These are phyloP conservation scores for Metarhizium robertsii DNA, from an alignment of 2,329 filamentous ascomycete species.

Conservation along the genomic window DNA sequence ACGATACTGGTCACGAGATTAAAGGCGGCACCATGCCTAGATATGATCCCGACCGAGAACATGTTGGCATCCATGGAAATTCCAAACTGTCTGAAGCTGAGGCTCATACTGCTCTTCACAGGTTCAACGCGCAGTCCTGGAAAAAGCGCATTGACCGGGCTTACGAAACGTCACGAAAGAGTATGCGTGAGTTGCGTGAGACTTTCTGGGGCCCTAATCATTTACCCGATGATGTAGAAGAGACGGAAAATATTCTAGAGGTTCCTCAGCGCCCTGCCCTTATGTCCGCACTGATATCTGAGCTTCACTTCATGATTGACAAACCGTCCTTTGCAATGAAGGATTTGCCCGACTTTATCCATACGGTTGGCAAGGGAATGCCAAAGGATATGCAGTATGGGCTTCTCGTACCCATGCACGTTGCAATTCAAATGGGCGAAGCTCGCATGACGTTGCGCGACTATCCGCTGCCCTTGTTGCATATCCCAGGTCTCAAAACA, in stretches of 20 bases:
- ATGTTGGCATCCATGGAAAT: constrained; percentile 55
- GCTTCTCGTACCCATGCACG: constrained; percentile 78
- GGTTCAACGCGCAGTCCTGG: constrained; percentile 85
- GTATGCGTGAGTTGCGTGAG: constrained; percentile 69
- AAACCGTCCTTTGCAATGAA: constrained; percentile 84
- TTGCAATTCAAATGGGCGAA: constrained; percentile 86
- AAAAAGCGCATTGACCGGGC: constrained; percentile 79
- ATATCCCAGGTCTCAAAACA: constrained; percentile 74
- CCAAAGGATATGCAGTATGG: constrained; percentile 85
- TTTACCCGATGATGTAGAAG: constrained; percentile 69
- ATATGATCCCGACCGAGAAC: constrained; percentile 73
- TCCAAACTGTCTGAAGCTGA: constrained; percentile 67
- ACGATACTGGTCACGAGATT: constrained; percentile 20
- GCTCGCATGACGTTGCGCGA: constrained; percentile 79
- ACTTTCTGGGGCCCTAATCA: constrained; percentile 78
- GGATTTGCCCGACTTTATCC: constrained; percentile 74
- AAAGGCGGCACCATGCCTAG: constrained; percentile 38
- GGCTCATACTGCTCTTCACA: constrained; percentile 64
- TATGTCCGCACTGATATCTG: constrained; percentile 70
- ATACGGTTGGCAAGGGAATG: constrained; percentile 94
- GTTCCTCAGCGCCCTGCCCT: constrained; percentile 79
- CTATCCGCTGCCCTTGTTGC: constrained; percentile 85
- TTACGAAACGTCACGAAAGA: constrained; percentile 57
- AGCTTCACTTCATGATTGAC: constrained; percentile 77
- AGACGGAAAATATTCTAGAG: constrained; percentile 75